Conservation (phyloP, 352 stramenopile genomes). For the Achlya hypogyna region DNA sequence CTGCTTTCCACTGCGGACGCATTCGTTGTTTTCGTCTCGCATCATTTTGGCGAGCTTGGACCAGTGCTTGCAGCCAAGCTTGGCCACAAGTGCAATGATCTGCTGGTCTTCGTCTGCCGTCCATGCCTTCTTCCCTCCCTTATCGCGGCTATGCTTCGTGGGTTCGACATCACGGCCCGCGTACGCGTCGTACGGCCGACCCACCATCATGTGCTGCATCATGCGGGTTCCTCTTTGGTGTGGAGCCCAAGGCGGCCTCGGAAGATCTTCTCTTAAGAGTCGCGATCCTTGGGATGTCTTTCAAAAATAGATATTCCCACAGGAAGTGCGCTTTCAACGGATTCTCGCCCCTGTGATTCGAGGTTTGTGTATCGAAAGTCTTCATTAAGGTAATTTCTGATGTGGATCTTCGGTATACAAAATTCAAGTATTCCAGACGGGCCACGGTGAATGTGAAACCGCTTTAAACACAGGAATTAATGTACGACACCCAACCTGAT, state of each 20-base stretch:
- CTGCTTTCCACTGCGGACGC: slow-evolving; percentile 9
- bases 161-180: neutral
- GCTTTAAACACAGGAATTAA: neutral
- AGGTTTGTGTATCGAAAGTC: neutral
- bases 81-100: slow-evolving; percentile 11
- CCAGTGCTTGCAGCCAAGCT: slow-evolving; percentile 19
- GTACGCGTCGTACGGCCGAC: neutral
- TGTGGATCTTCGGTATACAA: neutral
- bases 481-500: no score
- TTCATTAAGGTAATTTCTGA: neutral
- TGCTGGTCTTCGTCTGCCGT: slow-evolving; percentile 12
- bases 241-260: neutral
- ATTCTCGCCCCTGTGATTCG: neutral
- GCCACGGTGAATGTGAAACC: neutral
- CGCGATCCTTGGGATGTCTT: slow-evolving; percentile 12
- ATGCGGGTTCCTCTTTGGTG: neutral
- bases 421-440: neutral
- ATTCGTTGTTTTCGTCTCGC: neutral
- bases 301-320: neutral
- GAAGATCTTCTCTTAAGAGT: slow-evolving; percentile 8
- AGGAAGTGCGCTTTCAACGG: neutral
- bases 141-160: slow-evolving; percentile 12
- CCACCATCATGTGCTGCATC: neutral
- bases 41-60: slow-evolving; percentile 20
- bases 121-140: slow-evolving; percentile 17